Evolutionary conservation across 2,329 filamentous ascomycete genomes (phyloP), one percentile per base, ranked within the genome.

Genomic region (Kalmusia sp.): DNA sequence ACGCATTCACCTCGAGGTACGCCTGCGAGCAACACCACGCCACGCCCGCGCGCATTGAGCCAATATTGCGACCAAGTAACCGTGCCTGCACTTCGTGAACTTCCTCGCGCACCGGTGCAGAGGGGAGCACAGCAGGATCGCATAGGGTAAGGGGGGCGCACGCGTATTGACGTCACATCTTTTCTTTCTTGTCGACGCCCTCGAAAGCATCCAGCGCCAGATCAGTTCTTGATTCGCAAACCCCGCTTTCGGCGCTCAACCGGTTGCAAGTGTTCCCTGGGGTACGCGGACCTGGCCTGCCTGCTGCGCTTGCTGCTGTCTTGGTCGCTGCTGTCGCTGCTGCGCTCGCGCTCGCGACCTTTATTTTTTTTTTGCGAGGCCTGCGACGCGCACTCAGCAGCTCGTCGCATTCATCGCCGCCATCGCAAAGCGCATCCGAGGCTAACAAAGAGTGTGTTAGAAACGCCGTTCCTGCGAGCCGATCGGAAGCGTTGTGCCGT

Each of bases 181-280:
- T 27, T 47, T 47, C 44, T 17, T 38, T 47, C 33, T 30, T 24
- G 44, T 47, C 44, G 33, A 35, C 43, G 43, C n/a, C 44, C n/a
- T 37, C 44, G 31, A 35, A n/a, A 47, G 44, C 22, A 25, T 27
- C 44, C 44, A 37, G 30, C 22, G 21, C 24, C 31, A 37, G 33
- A 28, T 35, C 33, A 30, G 31, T 12, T 19, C 31, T 47, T 37
- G 44, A 37, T 47, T 28, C 33, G 44, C 44, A 37, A 28, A 47
- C 44, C 44, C 44, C 44, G 33, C 44, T 37, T 47, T 22, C 31
- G 44, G 31, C 21, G 9, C 24, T 46, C 9, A 22, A n/a, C 41
- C 19, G 41, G 11, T 3, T 7, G 5, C 33, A 37, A 35, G 44
- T 37, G 22, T 47, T 22, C 31, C 31, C 44, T 47, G 31, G 22